These are phyloP conservation scores for Leptographium radiaticola DNA, from an alignment of 2,329 filamentous ascomycete species.

Conservation along the genomic window DNA sequence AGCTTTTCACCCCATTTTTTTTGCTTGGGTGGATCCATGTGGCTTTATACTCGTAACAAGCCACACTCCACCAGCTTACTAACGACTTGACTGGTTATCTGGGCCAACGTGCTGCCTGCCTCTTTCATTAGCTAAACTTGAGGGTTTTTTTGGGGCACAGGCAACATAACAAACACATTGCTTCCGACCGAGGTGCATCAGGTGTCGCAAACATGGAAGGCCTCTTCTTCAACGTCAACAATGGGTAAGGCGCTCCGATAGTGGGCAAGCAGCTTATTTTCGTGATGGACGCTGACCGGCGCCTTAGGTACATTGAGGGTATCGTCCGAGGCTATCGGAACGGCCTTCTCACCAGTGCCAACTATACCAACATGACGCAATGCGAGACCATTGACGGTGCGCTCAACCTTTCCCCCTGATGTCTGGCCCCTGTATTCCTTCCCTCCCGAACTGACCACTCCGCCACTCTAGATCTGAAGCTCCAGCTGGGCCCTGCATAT, in stretches of 20 bases:
- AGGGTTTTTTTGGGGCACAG: constrained; percentile 2
- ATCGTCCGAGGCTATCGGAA: constrained; percentile 97
- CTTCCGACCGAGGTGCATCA: constrained; percentile 4
- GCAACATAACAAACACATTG: constrained; percentile 6
- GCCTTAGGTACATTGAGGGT: constrained; percentile 80
- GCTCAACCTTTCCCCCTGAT: background rate
- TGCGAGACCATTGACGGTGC: constrained; percentile 95
- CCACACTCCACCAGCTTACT: background rate
- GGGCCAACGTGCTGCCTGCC: background rate
- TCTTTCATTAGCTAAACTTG: background rate
- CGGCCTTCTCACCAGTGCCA: constrained; percentile 73
- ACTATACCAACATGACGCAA: constrained; percentile 92
- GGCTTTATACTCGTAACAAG: background rate
- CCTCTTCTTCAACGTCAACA: constrained; percentile 87
- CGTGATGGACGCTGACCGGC: background rate
- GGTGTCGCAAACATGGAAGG: constrained; percentile 58
- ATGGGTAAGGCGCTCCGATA: constrained; percentile 47
- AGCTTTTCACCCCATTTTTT: constrained; percentile 8
- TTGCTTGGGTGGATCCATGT: background rate
- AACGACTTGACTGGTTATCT: background rate
- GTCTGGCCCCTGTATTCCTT: background rate
- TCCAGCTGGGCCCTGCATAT: constrained; percentile 91
- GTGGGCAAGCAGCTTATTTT: background rate
- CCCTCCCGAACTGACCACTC: background rate
- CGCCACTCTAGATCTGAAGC: constrained; percentile 65